Conservation (phyloP, 441 rosid genomes). For the Pelargonium myrrhifolium region DNA sequence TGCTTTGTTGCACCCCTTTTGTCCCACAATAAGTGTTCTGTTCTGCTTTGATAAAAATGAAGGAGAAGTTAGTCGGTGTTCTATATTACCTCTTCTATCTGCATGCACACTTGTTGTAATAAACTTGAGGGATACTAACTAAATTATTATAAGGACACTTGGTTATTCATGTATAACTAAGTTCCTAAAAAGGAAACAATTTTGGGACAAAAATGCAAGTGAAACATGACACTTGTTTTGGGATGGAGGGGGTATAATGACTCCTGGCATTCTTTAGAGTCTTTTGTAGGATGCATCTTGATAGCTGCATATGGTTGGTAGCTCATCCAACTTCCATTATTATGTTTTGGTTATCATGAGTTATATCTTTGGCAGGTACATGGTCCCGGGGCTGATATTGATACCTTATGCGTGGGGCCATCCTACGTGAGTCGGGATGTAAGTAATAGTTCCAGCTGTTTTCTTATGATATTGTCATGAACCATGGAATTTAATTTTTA, state of each 20-base stretch:
- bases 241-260: not conserved
- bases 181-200: too few relatives aligned
- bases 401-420: constrained; percentile 65
- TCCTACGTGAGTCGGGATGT: constrained; percentile 65
- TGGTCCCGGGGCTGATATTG: constrained; percentile 67
- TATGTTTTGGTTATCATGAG: not conserved
- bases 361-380: constrained; percentile 39
- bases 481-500: not conserved
- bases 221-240: too few relatives aligned
- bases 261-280: not conserved
- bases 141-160: too few relatives aligned
- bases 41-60: too few relatives aligned
- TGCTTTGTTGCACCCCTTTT: not conserved
- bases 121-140: too few relatives aligned
- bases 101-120: too few relatives aligned
- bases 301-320: not conserved
- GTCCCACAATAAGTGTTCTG: too few relatives aligned
- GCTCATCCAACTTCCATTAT: not conserved
- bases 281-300: not conserved
- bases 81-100: too few relatives aligned
- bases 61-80: too few relatives aligned
- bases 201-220: too few relatives aligned
- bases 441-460: constrained; percentile 5
- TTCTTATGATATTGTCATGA: constrained; percentile 7
- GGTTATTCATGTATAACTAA: too few relatives aligned